phyloP scores from a whole-genome alignment of 202 grass and related monocot genomes.

The Brachypodium distachyon region DNA sequence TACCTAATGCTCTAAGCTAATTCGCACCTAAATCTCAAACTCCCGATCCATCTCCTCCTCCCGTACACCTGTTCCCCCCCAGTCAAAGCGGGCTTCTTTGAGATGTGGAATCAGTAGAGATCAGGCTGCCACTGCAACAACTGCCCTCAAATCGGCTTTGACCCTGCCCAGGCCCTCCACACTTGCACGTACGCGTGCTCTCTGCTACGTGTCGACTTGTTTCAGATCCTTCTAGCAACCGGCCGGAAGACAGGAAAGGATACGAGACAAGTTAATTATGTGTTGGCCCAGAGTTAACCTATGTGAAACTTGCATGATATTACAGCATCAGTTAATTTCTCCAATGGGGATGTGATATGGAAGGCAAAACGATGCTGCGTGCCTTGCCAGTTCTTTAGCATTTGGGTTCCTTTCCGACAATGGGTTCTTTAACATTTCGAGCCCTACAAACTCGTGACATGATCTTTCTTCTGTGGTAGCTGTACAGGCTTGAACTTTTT shows the following conservation, averaged over 20 bases:
- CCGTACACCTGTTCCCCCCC: constrained; percentile 16
- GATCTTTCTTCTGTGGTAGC: constrained; percentile 28
- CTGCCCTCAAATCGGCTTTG: constrained; percentile 9
- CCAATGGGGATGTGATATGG: no score
- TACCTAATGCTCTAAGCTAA: constrained; percentile 44
- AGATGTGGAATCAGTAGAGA: constrained; percentile 49
- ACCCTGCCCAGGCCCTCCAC: neutral
- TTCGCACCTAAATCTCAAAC: constrained; percentile 39
- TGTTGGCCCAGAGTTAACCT: neutral
- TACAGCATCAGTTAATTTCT: neutral
- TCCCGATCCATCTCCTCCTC: neutral
- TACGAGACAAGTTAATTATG: neutral
- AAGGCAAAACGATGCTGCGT: neutral
- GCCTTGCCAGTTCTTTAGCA: neutral
- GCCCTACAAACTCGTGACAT: constrained; percentile 22
- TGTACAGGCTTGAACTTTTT: neutral
- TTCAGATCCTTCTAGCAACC: neutral
- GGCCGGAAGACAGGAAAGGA: neutral
- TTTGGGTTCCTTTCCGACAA: neutral
- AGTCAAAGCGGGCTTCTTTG: constrained; percentile 36
- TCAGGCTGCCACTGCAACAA: constrained; percentile 12
- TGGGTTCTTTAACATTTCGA: neutral
- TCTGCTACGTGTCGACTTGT: neutral
- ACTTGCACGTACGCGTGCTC: neutral
- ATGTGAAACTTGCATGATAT: neutral